Conservation (phyloP, 2,329 filamentous ascomycete species). For the Chaetomiaceae sp. region DNA sequence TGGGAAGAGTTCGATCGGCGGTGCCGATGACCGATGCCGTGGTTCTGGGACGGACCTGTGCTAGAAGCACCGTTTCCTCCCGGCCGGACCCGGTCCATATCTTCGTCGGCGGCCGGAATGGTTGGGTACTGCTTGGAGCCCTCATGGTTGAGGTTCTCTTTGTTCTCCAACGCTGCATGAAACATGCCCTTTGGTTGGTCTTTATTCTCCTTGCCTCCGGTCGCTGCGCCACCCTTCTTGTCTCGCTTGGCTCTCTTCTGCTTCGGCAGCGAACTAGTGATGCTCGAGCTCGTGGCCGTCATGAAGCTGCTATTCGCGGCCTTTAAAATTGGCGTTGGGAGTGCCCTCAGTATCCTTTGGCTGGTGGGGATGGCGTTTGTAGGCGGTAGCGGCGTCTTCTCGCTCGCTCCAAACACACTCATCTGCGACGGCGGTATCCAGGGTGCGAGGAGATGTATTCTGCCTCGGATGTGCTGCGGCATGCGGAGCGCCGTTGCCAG, state of each 20-base stretch:
- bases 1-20: slow-evolving; percentile 26
- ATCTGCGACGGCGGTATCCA: slow-evolving; percentile 97
- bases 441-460: slow-evolving; percentile 88
- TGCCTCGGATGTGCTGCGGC: slow-evolving; percentile 90
- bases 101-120: slow-evolving; percentile 34
- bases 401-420: slow-evolving; percentile 67
- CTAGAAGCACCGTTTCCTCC: slow-evolving; percentile 24
- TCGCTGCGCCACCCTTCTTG: slow-evolving; percentile 35
- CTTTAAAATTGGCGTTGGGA: slow-evolving; percentile 87
- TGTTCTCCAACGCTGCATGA: slow-evolving; percentile 37
- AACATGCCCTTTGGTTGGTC: slow-evolving; percentile 28
- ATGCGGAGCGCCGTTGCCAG: slow-evolving; percentile 91
- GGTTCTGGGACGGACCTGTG: slow-evolving; percentile 1
- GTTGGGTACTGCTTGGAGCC: slow-evolving; percentile 12
- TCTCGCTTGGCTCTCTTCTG: slow-evolving; percentile 51
- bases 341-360: slow-evolving; percentile 81
- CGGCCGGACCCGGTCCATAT: slow-evolving; percentile 45
- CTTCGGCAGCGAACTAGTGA: slow-evolving; percentile 72
- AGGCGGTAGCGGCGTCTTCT: slow-evolving; percentile 65
- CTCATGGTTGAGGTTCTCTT: slow-evolving; percentile 43
- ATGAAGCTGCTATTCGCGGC: slow-evolving; percentile 96
- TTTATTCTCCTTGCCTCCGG: slow-evolving; percentile 38
- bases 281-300: slow-evolving; percentile 81
- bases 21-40: slow-evolving; percentile 23
- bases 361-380: slow-evolving; percentile 85